Conservation (phyloP, 1,284 basidiomycete genomes). For the Pascua guehoae region DNA sequence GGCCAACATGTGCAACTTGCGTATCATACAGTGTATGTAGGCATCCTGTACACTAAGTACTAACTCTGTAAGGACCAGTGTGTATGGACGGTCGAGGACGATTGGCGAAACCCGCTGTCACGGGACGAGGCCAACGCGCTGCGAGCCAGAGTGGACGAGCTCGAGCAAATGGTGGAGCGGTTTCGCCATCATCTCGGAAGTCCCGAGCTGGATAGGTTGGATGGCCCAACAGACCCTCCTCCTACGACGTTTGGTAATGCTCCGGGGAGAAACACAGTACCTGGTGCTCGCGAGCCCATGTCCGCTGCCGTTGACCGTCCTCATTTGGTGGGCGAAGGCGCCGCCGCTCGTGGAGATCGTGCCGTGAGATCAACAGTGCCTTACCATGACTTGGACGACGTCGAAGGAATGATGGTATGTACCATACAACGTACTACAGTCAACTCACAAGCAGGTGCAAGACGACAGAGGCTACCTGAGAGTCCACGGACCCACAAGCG, state of each 20-base stretch:
- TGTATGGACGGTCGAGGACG: conserved; percentile 23
- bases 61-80: conserved; percentile 27
- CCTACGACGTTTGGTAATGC: background rate
- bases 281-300: no score
- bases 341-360: background rate
- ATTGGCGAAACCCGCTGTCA: conserved; percentile 31
- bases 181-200: background rate
- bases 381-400: background rate
- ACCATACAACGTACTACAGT: background rate
- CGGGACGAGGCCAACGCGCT: conserved; percentile 30
- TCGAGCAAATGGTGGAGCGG: conserved; percentile 15
- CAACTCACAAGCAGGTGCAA: conserved; percentile 10
- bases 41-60: no score
- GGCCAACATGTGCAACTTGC: conserved; percentile 37
- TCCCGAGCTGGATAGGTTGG: background rate
- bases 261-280: background rate
- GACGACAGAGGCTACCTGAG: conserved; percentile 17
- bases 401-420: conserved; percentile 1
- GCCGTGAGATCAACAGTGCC: background rate
- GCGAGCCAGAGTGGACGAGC: conserved; percentile 24
- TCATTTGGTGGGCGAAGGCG: background rate
- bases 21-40: conserved; percentile 28
- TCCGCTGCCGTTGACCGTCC: no score
- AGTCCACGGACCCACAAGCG: conserved; percentile 17
- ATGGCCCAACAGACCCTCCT: background rate